A percentile compares a stretch with the other conserved stretches of the same genome.
phyloP scores from a whole-genome alignment of 2,329 filamentous ascomycete species.

The Aspergillus aculeatus region DNA sequence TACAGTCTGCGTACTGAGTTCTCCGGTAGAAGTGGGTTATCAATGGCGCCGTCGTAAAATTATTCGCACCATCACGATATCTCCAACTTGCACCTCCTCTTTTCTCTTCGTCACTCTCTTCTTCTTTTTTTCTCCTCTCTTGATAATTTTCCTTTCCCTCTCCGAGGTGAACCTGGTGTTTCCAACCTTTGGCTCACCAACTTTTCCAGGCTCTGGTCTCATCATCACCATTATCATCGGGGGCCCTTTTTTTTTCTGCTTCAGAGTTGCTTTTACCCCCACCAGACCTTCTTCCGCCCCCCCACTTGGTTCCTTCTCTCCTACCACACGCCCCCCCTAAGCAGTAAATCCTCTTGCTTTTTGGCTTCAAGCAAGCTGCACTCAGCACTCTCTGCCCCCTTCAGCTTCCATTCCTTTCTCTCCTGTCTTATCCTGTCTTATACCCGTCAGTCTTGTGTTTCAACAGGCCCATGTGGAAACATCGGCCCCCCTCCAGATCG shows the following conservation, averaged over 20 bases:
- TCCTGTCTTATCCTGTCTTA: slow-evolving; percentile 17
- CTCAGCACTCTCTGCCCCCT: neutral
- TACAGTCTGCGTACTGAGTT: neutral
- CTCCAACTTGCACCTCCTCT: slow-evolving; percentile 16
- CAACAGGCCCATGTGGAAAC: slow-evolving; percentile 41
- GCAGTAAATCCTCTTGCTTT: slow-evolving; percentile 12
- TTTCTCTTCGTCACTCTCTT: slow-evolving; percentile 11
- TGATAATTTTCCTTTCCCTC: neutral
- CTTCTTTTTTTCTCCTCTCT: slow-evolving; percentile 6
- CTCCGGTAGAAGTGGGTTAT: slow-evolving; percentile 8
- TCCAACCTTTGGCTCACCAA: neutral
- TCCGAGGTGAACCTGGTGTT: neutral
- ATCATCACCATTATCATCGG: neutral
- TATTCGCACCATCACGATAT: slow-evolving; percentile 19
- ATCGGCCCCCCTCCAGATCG: slow-evolving; percentile 40
- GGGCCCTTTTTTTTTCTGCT: slow-evolving; percentile 4
- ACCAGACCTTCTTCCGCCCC: slow-evolving; percentile 10
- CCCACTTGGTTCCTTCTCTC: slow-evolving; percentile 7
- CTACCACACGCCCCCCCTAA: slow-evolving; percentile 5
- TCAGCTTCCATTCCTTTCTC: slow-evolving; percentile 12
- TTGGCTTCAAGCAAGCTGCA: slow-evolving; percentile 2
- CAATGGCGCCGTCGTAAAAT: slow-evolving; percentile 22
- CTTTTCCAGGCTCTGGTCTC: slow-evolving; percentile 1
- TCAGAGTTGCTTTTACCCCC: slow-evolving; percentile 7
- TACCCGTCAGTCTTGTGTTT: slow-evolving; percentile 18